A percentile compares a stretch with the other conserved stretches of the same genome.
Evolutionary conservation across 768 basidiomycete species (phyloP).

Genomic region (Mycena pura): DNA sequence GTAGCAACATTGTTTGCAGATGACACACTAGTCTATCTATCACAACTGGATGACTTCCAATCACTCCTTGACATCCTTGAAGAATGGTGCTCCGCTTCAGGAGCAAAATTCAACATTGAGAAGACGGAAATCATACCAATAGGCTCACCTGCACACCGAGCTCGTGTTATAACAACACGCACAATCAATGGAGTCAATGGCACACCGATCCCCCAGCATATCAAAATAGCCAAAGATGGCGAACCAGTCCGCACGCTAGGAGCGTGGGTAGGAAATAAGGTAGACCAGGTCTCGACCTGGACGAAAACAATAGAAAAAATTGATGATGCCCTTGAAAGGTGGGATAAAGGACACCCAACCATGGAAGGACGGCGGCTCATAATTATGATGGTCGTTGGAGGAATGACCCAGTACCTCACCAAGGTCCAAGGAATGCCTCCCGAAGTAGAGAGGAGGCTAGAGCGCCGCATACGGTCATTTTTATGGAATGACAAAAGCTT

Average conservation of each 20-base stretch:
- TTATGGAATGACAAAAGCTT: no score
- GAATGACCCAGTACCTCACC: constrained; percentile 26
- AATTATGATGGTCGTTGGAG: constrained; percentile 21
- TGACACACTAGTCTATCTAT: constrained; percentile 7
- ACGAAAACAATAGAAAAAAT: constrained; percentile 15
- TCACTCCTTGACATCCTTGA: no score
- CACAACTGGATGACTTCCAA: neutral
- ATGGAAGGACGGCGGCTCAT: constrained; percentile 15
- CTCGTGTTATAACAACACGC: no score
- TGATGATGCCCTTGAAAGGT: neutral
- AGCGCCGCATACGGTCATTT: neutral
- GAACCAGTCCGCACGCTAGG: constrained; percentile 4
- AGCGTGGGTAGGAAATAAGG: constrained; percentile 5
- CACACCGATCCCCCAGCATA: no score
- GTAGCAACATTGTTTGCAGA: constrained; percentile 3
- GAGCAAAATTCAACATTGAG: no score
- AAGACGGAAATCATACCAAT: no score
- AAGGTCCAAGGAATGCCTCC: constrained; percentile 32
- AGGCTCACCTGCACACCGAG: no score
- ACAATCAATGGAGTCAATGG: no score
- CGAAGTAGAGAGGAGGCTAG: neutral
- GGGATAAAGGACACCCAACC: constrained; percentile 19
- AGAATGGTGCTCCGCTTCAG: no score
- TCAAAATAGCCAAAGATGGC: neutral
- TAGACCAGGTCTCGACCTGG: constrained; percentile 5